Percentiles rank a stretch among this genome's conserved stretches.
phyloP scores from a whole-genome alignment of 495 filamentous ascomycete genomes.

The Neurospora tetrasperma region DNA sequence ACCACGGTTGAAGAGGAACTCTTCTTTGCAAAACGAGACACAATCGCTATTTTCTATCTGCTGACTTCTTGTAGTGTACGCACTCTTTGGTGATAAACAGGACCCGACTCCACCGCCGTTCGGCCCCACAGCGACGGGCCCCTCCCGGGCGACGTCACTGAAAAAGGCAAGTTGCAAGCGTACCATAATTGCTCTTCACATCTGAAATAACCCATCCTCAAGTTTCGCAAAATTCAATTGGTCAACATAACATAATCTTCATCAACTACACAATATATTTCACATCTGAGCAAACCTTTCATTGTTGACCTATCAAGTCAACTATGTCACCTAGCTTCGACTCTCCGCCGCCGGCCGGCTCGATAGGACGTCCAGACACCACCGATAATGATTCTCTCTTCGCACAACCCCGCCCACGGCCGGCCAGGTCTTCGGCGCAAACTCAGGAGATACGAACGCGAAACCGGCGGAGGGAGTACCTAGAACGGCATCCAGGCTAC shows the following conservation, averaged over 20 bases:
- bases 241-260: neutral
- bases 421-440: conserved; percentile 23
- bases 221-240: neutral
- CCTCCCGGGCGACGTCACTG: neutral
- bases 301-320: neutral
- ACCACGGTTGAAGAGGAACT: neutral
- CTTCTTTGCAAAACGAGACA: neutral
- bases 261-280: neutral
- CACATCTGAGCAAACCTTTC: neutral
- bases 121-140: no score
- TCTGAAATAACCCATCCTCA: neutral
- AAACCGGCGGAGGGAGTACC: conserved; percentile 36
- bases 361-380: neutral
- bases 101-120: neutral
- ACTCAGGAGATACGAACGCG: conserved; percentile 26
- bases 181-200: neutral
- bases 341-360: conserved; percentile 8
- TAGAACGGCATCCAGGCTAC: conserved; percentile 30
- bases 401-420: conserved; percentile 28
- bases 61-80: neutral
- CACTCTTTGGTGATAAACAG: neutral
- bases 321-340: conserved; percentile 15
- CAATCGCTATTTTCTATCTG: neutral
- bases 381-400: neutral
- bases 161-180: neutral